Evolutionary conservation across 306 rosid species (phyloP).

Genomic region (Nissolia schottii): DNA sequence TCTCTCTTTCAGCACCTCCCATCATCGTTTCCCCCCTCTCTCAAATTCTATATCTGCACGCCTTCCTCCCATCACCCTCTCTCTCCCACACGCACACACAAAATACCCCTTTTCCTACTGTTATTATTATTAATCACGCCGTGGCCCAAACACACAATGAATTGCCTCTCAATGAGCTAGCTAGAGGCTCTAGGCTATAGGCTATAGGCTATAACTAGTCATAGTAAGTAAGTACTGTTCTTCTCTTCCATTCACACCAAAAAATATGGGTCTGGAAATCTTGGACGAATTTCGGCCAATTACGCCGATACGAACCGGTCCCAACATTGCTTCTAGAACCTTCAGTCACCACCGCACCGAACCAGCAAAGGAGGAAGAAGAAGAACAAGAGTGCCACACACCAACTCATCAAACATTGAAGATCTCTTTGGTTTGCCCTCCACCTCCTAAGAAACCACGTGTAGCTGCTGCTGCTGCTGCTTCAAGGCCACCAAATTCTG

Average conservation of each 20-base stretch:
- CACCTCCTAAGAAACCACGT: slow-evolving; percentile 58
- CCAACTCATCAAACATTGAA: slow-evolving; percentile 40
- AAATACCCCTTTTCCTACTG: neutral
- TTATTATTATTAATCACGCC: neutral
- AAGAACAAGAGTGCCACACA: slow-evolving; percentile 28
- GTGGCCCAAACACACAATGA: neutral
- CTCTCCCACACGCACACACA: neutral
- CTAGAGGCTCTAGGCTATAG: neutral
- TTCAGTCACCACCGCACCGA: slow-evolving; percentile 18
- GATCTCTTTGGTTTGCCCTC: slow-evolving; percentile 48
- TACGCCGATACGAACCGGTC: slow-evolving; percentile 29
- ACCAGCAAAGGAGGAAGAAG: neutral
- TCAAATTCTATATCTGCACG: slow-evolving; percentile 31
- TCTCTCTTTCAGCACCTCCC: slow-evolving; percentile 38
- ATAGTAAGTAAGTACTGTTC: too few relatives aligned
- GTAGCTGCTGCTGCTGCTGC: too few relatives aligned
- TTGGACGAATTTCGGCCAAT: slow-evolving; percentile 43
- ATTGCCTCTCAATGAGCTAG: neutral
- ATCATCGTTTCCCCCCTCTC: slow-evolving; percentile 33
- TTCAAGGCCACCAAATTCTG: too few relatives aligned
- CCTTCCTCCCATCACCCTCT: slow-evolving; percentile 4
- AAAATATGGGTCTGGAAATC: slow-evolving; percentile 46
- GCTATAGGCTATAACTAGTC: too few relatives aligned
- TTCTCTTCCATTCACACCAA: neutral
- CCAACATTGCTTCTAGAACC: neutral